A percentile compares a stretch with the other conserved stretches of the same genome.
These are phyloP conservation scores for Plectosphaerella cucumerina DNA, from an alignment of 2,329 filamentous ascomycete genomes.

Conservation along the genomic window DNA sequence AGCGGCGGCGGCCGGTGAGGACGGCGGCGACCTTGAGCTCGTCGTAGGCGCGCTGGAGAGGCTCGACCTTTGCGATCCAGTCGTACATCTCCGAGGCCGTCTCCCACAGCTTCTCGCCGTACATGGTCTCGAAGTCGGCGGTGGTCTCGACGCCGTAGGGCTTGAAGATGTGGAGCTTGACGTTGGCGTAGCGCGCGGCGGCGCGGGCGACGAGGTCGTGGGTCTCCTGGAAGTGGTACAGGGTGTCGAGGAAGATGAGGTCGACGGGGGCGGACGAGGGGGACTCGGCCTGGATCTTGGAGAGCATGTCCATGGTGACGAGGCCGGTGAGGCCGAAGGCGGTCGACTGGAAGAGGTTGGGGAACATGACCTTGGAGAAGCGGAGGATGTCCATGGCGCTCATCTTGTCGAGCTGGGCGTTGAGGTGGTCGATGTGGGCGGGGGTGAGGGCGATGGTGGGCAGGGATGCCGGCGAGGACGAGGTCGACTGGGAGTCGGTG, in stretches of 20 bases:
- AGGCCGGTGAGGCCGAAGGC: conserved; percentile 80
- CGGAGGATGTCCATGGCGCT: conserved; percentile 86
- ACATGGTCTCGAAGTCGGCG: conserved; percentile 74
- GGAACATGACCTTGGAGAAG: conserved; percentile 89
- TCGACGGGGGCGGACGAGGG: conserved; percentile 57
- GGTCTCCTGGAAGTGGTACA: conserved; percentile 79
- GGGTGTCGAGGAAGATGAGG: conserved; percentile 77
- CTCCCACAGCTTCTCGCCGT: conserved; percentile 83
- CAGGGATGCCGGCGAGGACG: conserved; percentile 58
- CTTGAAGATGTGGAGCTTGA: conserved; percentile 85
- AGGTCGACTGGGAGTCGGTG: conserved; percentile 29
- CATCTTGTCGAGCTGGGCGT: conserved; percentile 82
- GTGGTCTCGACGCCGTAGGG: conserved; percentile 70
- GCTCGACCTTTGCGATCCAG: conserved; percentile 96
- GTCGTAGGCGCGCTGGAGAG: conserved; percentile 83
- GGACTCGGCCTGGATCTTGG: conserved; percentile 63
- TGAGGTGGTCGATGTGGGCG: conserved; percentile 85
- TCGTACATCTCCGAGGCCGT: conserved; percentile 86
- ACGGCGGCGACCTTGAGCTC: conserved; percentile 86
- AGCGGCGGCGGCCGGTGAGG: conserved; percentile 84
- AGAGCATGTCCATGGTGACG: conserved; percentile 80
- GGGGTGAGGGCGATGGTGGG: conserved; percentile 82
- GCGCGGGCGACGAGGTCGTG: conserved; percentile 70
- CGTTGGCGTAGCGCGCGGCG: conserved; percentile 68
- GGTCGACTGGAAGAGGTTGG: conserved; percentile 82